Conservation (phyloP, 306 rosid genomes). For the Senna tora region DNA sequence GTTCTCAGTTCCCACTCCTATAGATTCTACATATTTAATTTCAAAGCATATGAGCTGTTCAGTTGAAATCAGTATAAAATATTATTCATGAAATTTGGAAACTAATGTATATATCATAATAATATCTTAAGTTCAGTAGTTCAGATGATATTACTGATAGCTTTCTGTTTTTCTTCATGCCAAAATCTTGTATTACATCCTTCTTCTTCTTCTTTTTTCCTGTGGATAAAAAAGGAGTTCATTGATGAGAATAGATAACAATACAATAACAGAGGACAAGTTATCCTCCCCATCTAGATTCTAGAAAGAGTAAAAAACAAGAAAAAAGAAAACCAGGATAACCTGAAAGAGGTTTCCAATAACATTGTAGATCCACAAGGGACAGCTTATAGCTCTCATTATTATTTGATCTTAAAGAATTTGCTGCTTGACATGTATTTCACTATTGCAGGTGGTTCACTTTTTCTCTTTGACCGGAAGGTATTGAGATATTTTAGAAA, state of each 20-base stretch:
- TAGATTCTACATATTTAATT: not conserved
- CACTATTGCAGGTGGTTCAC: slow-evolving; percentile 78
- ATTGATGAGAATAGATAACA: not conserved
- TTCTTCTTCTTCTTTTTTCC: not conserved
- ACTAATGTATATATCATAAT: slow-evolving; percentile 7
- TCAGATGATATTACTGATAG: slow-evolving; percentile 11
- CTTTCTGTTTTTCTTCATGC: slow-evolving; percentile 3
- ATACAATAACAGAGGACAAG: not conserved
- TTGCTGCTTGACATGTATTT: slow-evolving; percentile 41
- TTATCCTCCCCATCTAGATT: not conserved
- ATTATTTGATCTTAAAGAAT: slow-evolving; percentile 22
- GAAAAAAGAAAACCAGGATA: not conserved
- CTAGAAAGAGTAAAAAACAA: not conserved
- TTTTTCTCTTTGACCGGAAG: slow-evolving; percentile 85
- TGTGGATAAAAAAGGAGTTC: not conserved
- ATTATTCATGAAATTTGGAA: slow-evolving; percentile 15
- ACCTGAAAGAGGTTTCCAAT: not conserved
- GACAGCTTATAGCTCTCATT: slow-evolving; percentile 30
- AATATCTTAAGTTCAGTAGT: slow-evolving; percentile 5
- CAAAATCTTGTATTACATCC: slow-evolving; percentile 21
- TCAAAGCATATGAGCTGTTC: slow-evolving; percentile 27
- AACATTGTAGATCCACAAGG: not conserved
- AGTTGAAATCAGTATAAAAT: slow-evolving; percentile 35
- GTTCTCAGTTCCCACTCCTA: not conserved
- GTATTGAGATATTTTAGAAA: slow-evolving; percentile 87